Percentiles rank a stretch among this genome's conserved stretches.
Evolutionary conservation across 306 rosid species (phyloP).

Genomic region (Pterocarpus santalinus): DNA sequence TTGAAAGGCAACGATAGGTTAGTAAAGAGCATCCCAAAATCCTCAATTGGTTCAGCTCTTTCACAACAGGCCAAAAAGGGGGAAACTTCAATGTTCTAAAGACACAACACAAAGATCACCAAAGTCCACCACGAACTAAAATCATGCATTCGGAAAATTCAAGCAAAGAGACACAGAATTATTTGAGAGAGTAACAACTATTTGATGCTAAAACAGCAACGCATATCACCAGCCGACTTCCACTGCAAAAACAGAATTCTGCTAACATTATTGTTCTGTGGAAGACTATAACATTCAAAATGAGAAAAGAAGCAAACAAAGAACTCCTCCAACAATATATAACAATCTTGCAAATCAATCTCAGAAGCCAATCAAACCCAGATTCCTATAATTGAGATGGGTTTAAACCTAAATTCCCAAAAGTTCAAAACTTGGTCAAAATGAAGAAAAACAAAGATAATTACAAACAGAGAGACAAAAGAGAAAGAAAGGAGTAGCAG

Average conservation of each 20-base stretch:
- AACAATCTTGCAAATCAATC: conserved; percentile 26
- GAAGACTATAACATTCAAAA: conserved; percentile 2
- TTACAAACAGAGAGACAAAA: background rate
- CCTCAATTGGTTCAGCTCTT: conserved; percentile 26
- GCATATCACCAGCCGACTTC: background rate
- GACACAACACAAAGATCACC: conserved; percentile 23
- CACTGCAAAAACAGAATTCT: background rate
- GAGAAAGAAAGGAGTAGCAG: conserved; percentile 43
- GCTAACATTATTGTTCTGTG: background rate
- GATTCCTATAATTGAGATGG: conserved; percentile 55
- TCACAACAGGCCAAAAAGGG: background rate
- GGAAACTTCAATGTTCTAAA: conserved; percentile 2
- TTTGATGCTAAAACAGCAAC: background rate
- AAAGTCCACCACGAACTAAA: background rate
- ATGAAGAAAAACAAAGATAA: conserved; percentile 9
- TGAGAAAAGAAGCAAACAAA: conserved; percentile 25
- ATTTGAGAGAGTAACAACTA: background rate
- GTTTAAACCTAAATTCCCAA: conserved; percentile 44
- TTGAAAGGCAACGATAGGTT: conserved; percentile 10
- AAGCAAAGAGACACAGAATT: background rate
- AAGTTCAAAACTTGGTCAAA: conserved; percentile 44
- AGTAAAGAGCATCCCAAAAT: conserved; percentile 20
- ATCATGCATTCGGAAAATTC: background rate
- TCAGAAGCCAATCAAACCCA: conserved; percentile 33
- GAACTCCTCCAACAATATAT: conserved; percentile 20